Base-by-base conservation (phyloP, 2,329 filamentous ascomycete genomes). In the Raffaelea albimanens region DNA sequence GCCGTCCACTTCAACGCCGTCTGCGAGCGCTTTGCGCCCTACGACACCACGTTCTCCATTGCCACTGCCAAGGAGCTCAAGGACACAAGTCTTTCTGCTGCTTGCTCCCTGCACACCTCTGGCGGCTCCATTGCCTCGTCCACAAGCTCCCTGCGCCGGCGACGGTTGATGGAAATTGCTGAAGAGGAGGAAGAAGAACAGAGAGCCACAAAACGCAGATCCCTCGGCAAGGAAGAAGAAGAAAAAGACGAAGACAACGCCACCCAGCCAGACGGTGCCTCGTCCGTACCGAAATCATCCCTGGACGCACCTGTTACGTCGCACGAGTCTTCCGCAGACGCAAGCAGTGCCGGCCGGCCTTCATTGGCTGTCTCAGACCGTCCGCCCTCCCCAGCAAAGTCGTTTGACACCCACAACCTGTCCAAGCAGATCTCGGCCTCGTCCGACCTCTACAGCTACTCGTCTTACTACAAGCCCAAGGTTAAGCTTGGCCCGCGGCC, bases 401-500 rank as follows among this genome's bases (percentile, higher is more conserved):
- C 70, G 0, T 57, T 67, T 22, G 71, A 73, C 19, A 59, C 58
- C 23, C 62, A 66, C 40, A 71, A 72, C 47, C 55, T 71, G 54
- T 77, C 75, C 4, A 73, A 72, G 1, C 75, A 79, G 56, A 73
- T 75, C 13, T n/a, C 14, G 14, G 5, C n/a, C 14, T 38, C 34
- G 34, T 64, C 69, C 5, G 77, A 82, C 11, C 56, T 73, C 31
- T 73, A 73, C 58, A 68, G 63, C 53, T 71, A 71, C 50, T 62
- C 67, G 21, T 67, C 71, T 13, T 76, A 77, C 53, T 61, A 70
- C 56, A 88, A 86, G 58, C 84, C 83, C 40, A 96, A 94, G 62
- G 82, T 95, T 48, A 96, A 94, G 65, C 77, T 95, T 40, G 93
- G 83, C 1, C 91, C 93, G 10, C 78, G 91, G 41, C 89, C 89